Evolutionary conservation across 2,329 filamentous ascomycete genomes (phyloP).

Genomic region (Aspergillus japonicus): DNA sequence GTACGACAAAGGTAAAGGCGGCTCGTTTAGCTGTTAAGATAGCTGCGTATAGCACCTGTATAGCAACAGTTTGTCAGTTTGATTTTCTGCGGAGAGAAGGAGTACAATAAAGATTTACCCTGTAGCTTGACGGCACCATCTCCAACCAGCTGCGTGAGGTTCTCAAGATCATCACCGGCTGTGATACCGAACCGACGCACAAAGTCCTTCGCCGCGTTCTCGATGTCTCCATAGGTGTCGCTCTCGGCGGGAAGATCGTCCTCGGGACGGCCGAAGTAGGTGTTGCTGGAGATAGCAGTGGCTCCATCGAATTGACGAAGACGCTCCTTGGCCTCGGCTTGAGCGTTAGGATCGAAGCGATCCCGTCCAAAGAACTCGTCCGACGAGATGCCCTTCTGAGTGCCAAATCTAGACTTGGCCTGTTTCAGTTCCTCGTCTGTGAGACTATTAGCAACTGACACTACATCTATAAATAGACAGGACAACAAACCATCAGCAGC

Average conservation of each 20-base stretch:
- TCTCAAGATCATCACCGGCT: slow-evolving; percentile 92
- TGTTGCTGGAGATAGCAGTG: slow-evolving; percentile 88
- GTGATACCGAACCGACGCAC: slow-evolving; percentile 93
- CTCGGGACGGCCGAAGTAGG: slow-evolving; percentile 93
- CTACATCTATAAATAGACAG: background rate
- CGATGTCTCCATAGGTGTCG: slow-evolving; percentile 82
- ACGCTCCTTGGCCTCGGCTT: slow-evolving; percentile 81
- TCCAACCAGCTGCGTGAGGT: slow-evolving; percentile 76
- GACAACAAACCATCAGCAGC: slow-evolving; percentile 61
- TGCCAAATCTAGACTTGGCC: slow-evolving; percentile 83
- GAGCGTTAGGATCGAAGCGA: slow-evolving; percentile 73
- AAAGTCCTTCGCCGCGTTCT: slow-evolving; percentile 93
- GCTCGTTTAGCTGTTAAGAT: slow-evolving; percentile 47
- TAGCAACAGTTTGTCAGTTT: slow-evolving; percentile 14
- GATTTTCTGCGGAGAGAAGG: background rate
- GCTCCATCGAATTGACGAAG: slow-evolving; percentile 93
- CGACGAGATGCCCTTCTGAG: slow-evolving; percentile 92
- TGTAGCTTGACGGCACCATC: slow-evolving; percentile 84
- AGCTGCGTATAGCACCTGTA: slow-evolving; percentile 49
- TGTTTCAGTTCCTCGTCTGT: slow-evolving; percentile 74
- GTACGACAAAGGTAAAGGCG: background rate
- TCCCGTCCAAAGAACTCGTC: slow-evolving; percentile 98
- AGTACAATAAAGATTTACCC: slow-evolving; percentile 47
- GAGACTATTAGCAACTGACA: slow-evolving; percentile 13
- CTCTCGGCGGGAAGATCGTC: slow-evolving; percentile 67